These are phyloP conservation scores for Aspergillus leporis DNA, from an alignment of 495 filamentous ascomycete species.

Conservation along the genomic window DNA sequence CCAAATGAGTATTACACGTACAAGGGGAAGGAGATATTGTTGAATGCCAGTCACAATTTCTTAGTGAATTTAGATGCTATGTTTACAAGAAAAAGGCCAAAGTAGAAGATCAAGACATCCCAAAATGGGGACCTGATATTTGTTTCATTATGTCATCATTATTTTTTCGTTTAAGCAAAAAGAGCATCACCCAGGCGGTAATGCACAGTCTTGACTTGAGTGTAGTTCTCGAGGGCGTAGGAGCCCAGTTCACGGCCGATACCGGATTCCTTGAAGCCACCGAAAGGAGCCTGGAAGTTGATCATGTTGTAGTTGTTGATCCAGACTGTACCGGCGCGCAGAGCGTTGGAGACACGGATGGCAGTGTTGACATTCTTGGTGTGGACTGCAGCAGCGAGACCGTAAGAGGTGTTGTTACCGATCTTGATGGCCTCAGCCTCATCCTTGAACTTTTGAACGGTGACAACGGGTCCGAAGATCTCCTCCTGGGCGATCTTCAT, in stretches of 20 bases:
- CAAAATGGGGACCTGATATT: not conserved
- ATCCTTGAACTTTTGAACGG: slow-evolving; percentile 90
- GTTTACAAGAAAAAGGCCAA: not conserved
- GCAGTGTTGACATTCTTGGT: slow-evolving; percentile 92
- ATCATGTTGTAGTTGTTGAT: slow-evolving; percentile 91
- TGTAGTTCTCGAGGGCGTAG: slow-evolving; percentile 90
- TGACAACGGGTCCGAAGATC: slow-evolving; percentile 95
- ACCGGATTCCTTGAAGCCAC: slow-evolving; percentile 91
- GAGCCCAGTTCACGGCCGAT: slow-evolving; percentile 94
- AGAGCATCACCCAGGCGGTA: slow-evolving; percentile 64
- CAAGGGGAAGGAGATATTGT: not conserved
- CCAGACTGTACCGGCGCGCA: slow-evolving; percentile 93
- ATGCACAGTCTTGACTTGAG: slow-evolving; percentile 71
- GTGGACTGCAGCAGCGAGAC: slow-evolving; percentile 87
- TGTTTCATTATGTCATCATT: slow-evolving; percentile 9
- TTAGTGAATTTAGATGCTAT: not conserved
- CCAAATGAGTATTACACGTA: no score
- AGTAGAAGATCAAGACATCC: not conserved
- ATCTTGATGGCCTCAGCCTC: slow-evolving; percentile 81
- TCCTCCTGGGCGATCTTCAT: slow-evolving; percentile 99
- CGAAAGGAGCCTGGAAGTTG: slow-evolving; percentile 80
- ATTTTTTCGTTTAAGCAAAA: slow-evolving; percentile 46
- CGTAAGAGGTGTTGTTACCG: slow-evolving; percentile 80
- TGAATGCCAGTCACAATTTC: not conserved
- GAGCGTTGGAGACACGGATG: slow-evolving; percentile 77